These are phyloP conservation scores for Xylaria telfairii DNA, from an alignment of 495 filamentous ascomycete species.

Conservation along the genomic window DNA sequence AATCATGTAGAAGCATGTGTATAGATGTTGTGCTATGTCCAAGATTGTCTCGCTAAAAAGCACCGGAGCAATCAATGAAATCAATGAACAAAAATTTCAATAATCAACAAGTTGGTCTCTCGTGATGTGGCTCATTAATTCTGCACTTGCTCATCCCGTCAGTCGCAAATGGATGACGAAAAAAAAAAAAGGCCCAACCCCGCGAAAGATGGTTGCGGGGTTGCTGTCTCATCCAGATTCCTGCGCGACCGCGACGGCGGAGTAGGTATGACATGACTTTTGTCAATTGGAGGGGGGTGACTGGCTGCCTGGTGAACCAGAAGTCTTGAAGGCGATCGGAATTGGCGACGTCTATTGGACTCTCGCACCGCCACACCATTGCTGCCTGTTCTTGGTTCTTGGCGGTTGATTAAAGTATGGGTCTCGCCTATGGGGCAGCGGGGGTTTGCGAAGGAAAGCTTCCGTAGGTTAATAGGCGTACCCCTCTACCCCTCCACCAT, in stretches of 20 bases:
- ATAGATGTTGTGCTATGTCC: constrained; percentile 18
- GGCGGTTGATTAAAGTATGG: too few relatives aligned
- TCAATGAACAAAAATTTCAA: constrained; percentile 11
- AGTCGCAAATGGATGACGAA: constrained; percentile 11
- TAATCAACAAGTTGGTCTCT: not conserved
- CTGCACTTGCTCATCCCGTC: not conserved
- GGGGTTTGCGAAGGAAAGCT: too few relatives aligned
- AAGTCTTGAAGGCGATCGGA: not conserved
- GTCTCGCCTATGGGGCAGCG: too few relatives aligned
- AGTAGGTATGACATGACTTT: not conserved
- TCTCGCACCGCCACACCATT: constrained; percentile 4
- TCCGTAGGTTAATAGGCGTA: not conserved
- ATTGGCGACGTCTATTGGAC: constrained; percentile 21
- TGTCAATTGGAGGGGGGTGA: constrained; percentile 16
- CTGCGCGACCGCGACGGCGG: not conserved
- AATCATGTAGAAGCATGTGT: constrained; percentile 16
- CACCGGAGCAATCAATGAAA: constrained; percentile 12
- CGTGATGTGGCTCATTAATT: not conserved
- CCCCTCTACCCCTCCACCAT: not conserved
- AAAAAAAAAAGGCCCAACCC: constrained; percentile 12
- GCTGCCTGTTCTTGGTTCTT: constrained; percentile 19
- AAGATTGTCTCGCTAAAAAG: constrained; percentile 2
- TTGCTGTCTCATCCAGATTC: not conserved
- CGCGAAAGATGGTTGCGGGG: constrained; percentile 24
- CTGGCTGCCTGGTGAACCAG: constrained; percentile 17